Conservation (phyloP, 441 rosid species). For the Bocquillonia castaneifolia region DNA sequence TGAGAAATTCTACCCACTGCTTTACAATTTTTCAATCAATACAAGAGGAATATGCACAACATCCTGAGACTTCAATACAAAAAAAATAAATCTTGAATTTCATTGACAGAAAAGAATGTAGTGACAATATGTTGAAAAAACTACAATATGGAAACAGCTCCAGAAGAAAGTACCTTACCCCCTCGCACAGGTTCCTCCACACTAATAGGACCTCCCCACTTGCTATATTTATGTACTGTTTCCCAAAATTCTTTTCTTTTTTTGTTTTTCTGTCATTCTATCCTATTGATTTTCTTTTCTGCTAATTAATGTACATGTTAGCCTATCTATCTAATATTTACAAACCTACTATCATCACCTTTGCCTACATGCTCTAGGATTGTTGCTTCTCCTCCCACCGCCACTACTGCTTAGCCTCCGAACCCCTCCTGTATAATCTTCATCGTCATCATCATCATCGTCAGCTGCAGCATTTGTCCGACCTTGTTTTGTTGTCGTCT, state of each 20-base stretch:
- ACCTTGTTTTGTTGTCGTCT: conserved; percentile 32
- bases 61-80: background rate
- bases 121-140: conserved; percentile 15
- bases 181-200: background rate
- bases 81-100: conserved; percentile 20
- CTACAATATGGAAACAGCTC: conserved; percentile 30
- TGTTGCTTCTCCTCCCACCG: conserved; percentile 43
- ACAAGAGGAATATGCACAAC: background rate
- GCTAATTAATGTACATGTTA: conserved; percentile 50
- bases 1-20: background rate
- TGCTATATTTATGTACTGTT: conserved; percentile 19
- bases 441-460: conserved; percentile 48
- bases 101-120: conserved; percentile 28
- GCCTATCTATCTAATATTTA: conserved; percentile 44
- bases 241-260: conserved; percentile 19
- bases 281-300: conserved; percentile 33
- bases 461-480: conserved; percentile 34
- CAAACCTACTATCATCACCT: conserved; percentile 29
- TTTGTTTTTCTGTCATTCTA: conserved; percentile 25
- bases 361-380: conserved; percentile 46
- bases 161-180: background rate
- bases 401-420: conserved; percentile 36
- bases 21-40: background rate
- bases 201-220: background rate
- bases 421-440: conserved; percentile 45